Evolutionary conservation across 148 eudicot genomes (phyloP), one percentile per base, ranked within the genome.

Genomic region (Rhododendron griersonianum): DNA sequence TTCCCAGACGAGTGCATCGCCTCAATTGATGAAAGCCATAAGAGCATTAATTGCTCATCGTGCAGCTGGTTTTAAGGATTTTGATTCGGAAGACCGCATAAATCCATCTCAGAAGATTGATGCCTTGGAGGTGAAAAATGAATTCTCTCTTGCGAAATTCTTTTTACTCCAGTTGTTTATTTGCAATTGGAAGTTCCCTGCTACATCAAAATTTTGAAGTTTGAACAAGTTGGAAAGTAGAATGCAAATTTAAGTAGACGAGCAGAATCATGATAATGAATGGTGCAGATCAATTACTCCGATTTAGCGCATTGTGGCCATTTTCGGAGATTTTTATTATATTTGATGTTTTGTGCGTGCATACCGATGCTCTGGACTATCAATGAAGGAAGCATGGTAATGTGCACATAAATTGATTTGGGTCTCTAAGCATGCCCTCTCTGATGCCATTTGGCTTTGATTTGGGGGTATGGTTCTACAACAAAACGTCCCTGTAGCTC

Each of bases 61-160:
- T 83, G 92, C 92, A 74, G 95, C 93, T 83, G 90, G 90, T 50
- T 93, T 91, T 86, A 92, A 92, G 83, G 84, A 87, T 87, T 81
- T 57, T 87, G 92, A 92, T 57, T 59, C 86, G 75, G 94, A 95
- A 87, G 80, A 90, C 79, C 83, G 88, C 86, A 83, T 83, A 47
- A 95, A 90, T 53, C 86, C 86, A 78, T 90, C 95, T 55, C 98
- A 96, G 89, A 90, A 91, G 90, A 86, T 87, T 84, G 99, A 96
- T 86, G 99, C 99, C 47, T 91, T 96, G 88, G 99, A 96, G 99
- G 99, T 96, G 84, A 81, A 88, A 53, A 85, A 83, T 59, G 44
- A 85, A 73, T 65, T 28, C 11, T 37, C 53, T 79, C 86, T 63
- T 74, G 10, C 41, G 6, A 28, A 69, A 69, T 81, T 77, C 6